These are phyloP conservation scores for Thamnidium elegans DNA, from an alignment of 192 early-diverging fungal species.

Conservation along the genomic window DNA sequence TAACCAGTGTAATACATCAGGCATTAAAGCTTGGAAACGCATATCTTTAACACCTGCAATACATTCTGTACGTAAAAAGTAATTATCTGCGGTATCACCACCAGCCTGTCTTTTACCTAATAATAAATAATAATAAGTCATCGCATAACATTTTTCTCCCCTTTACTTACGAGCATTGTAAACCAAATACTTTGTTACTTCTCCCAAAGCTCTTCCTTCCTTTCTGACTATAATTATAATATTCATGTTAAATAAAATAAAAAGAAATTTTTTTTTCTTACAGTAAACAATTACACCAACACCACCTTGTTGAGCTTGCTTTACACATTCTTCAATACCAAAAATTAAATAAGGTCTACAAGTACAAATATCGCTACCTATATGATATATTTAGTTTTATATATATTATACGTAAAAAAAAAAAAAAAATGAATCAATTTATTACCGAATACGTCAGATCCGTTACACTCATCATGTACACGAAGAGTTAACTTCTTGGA, in stretches of 20 bases:
- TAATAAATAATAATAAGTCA: not conserved
- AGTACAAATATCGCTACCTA: constrained; percentile 76
- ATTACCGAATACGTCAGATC: constrained; percentile 79
- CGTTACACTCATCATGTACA: constrained; percentile 97
- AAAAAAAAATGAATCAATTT: too few relatives aligned
- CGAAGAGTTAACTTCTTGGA: constrained; percentile 78
- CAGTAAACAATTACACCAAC: constrained; percentile 94
- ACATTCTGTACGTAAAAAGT: constrained; percentile 85
- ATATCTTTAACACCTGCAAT: constrained; percentile 93
- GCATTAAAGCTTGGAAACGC: constrained; percentile 97
- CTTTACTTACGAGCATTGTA: constrained; percentile 86
- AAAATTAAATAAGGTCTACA: constrained; percentile 81
- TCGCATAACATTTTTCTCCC: not conserved
- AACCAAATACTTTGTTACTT: constrained; percentile 94
- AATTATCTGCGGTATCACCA: constrained; percentile 86
- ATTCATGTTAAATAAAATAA: not conserved
- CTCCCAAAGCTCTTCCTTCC: constrained; percentile 91
- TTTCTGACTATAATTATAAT: constrained; percentile 66
- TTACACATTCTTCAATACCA: constrained; percentile 88
- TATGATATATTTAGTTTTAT: not conserved
- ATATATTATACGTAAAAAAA: not conserved
- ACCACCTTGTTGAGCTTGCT: constrained; percentile 86
- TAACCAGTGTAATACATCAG: constrained; percentile 94
- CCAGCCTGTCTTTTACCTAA: constrained; percentile 60
- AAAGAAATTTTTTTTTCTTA: constrained; percentile 30